These are phyloP conservation scores for Botryotinia globosa DNA, from an alignment of 2,329 filamentous ascomycete genomes.

Conservation along the genomic window DNA sequence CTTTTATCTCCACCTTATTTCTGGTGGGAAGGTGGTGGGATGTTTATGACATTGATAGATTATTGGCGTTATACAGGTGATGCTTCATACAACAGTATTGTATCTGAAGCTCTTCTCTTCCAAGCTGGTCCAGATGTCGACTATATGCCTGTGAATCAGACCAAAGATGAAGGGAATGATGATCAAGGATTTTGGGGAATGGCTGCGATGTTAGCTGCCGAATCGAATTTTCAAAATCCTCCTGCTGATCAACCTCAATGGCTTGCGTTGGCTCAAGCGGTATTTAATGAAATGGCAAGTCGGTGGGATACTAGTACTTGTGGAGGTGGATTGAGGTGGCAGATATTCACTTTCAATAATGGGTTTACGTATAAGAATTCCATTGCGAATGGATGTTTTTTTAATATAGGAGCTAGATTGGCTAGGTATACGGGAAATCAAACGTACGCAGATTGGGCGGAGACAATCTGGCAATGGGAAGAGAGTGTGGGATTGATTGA, in stretches of 20 bases:
- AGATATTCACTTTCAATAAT: slow-evolving; percentile 78
- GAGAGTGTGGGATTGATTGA: slow-evolving; percentile 55
- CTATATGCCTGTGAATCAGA: slow-evolving; percentile 75
- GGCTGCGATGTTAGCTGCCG: slow-evolving; percentile 66
- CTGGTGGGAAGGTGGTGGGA: slow-evolving; percentile 69
- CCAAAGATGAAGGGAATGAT: slow-evolving; percentile 60
- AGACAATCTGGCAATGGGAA: slow-evolving; percentile 71
- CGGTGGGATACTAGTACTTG: slow-evolving; percentile 70
- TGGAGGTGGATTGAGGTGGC: slow-evolving; percentile 74
- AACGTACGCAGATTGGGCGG: slow-evolving; percentile 76
- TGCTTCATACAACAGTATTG: slow-evolving; percentile 57
- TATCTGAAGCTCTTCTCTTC: slow-evolving; percentile 67
- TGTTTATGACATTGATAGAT: slow-evolving; percentile 68
- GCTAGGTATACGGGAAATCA: slow-evolving; percentile 73
- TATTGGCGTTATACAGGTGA: slow-evolving; percentile 84
- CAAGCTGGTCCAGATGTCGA: slow-evolving; percentile 70
- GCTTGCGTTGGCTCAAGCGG: slow-evolving; percentile 70
- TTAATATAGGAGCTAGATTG: slow-evolving; percentile 61
- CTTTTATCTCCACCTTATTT: slow-evolving; percentile 49
- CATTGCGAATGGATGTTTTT: slow-evolving; percentile 61
- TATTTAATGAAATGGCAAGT: slow-evolving; percentile 73
- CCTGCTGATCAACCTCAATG: slow-evolving; percentile 56
- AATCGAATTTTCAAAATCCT: slow-evolving; percentile 60
- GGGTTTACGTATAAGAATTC: slow-evolving; percentile 76
- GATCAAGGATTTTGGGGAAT: slow-evolving; percentile 74